Evolutionary conservation across 2,329 filamentous ascomycete species (phyloP).

Genomic region (Colletotrichum acutatum): DNA sequence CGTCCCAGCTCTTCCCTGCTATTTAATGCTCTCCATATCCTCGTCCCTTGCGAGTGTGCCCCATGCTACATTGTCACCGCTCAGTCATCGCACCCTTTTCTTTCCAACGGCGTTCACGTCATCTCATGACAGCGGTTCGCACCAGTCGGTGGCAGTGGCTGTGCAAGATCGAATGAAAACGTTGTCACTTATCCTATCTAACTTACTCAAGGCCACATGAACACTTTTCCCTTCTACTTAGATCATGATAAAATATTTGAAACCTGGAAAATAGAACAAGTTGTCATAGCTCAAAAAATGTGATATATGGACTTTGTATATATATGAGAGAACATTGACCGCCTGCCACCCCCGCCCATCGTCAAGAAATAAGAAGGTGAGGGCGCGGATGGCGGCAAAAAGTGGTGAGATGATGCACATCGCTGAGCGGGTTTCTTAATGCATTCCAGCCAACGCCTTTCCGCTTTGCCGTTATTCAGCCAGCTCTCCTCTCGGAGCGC

Average conservation of each 20-base stretch:
- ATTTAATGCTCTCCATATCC: slow-evolving; percentile 4
- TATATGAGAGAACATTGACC: slow-evolving; percentile 30
- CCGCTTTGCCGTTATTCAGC: slow-evolving; percentile 9
- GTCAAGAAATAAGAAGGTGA: slow-evolving; percentile 5
- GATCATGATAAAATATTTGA: neutral
- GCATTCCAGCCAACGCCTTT: slow-evolving; percentile 35
- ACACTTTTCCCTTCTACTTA: neutral
- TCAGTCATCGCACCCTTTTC: neutral
- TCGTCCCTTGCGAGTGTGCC: neutral
- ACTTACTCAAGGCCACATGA: neutral
- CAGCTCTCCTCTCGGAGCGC: slow-evolving; percentile 1
- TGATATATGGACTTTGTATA: slow-evolving; percentile 27
- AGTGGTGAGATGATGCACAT: slow-evolving; percentile 27
- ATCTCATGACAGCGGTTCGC: neutral
- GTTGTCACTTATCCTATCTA: neutral
- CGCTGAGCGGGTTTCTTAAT: slow-evolving; percentile 22
- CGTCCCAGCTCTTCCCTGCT: neutral
- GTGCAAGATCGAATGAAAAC: neutral
- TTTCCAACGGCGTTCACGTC: neutral
- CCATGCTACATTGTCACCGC: neutral
- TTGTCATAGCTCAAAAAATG: slow-evolving; percentile 18
- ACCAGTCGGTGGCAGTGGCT: neutral
- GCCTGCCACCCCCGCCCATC: slow-evolving; percentile 3
- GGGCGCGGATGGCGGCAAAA: slow-evolving; percentile 25
- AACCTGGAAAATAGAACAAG: neutral